Conservation (phyloP, 2,329 filamentous ascomycete species). For the Dryadomyces sulphureus region DNA sequence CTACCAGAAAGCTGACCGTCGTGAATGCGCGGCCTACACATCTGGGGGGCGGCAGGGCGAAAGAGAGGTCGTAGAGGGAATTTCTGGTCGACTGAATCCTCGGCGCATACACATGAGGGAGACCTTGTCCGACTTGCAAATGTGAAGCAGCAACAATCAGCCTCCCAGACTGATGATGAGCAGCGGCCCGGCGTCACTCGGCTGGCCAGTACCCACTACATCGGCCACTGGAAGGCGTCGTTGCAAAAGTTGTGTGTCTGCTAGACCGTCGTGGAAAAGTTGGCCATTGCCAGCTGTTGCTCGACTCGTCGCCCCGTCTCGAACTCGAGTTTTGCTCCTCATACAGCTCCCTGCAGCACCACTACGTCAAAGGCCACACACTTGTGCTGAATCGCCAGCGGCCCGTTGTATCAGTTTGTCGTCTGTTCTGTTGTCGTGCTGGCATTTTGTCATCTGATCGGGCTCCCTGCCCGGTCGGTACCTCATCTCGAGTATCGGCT, state of each 20-base stretch:
- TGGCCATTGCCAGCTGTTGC: constrained; percentile 28
- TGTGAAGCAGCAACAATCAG: not conserved
- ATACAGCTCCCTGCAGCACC: constrained; percentile 23
- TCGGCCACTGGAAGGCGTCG: not conserved
- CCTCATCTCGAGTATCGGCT: constrained; percentile 31
- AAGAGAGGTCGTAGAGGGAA: too few species aligned
- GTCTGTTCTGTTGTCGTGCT: not conserved
- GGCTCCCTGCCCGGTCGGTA: constrained; percentile 26
- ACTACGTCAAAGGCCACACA: constrained; percentile 21
- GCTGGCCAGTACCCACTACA: not conserved
- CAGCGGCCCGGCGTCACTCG: not conserved
- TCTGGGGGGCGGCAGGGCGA: too few species aligned
- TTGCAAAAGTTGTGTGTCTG: not conserved
- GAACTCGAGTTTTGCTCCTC: constrained; percentile 56
- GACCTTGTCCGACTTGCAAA: too few species aligned
- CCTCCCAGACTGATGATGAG: not conserved
- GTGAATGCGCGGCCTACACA: too few species aligned
- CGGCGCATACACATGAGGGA: too few species aligned
- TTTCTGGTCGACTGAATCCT: too few species aligned
- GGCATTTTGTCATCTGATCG: not conserved
- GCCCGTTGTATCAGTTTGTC: not conserved
- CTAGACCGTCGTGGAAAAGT: constrained; percentile 33
- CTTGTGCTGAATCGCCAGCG: constrained; percentile 15
- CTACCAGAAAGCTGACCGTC: too few species aligned
- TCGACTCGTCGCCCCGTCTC: constrained; percentile 44